These are phyloP conservation scores for Ramularia collo-cygni DNA, from an alignment of 2,329 filamentous ascomycete species.

Conservation along the genomic window DNA sequence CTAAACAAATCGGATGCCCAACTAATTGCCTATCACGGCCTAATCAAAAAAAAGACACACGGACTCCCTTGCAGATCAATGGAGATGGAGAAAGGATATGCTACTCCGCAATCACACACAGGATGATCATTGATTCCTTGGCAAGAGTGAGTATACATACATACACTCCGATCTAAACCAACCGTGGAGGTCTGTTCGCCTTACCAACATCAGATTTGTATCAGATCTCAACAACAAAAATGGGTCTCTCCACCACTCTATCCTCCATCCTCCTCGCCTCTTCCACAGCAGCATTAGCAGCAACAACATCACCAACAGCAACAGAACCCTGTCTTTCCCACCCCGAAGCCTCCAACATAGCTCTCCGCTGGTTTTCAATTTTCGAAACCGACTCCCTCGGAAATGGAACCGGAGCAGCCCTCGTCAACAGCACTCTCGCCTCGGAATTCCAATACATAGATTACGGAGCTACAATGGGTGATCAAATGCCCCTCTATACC, in stretches of 20 bases:
- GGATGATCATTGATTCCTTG: not conserved
- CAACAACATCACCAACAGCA: not conserved
- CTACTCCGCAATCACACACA: not conserved
- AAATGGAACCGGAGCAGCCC: conserved; percentile 6
- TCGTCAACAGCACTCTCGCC: conserved; percentile 7
- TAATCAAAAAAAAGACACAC: too few relatives aligned
- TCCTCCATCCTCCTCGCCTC: not conserved
- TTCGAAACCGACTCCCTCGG: conserved; percentile 11
- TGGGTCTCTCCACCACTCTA: not conserved
- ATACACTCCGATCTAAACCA: not conserved
- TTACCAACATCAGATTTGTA: too few relatives aligned
- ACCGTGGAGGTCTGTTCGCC: not conserved
- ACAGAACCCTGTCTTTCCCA: conserved; percentile 6
- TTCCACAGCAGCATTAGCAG: not conserved
- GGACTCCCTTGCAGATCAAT: too few relatives aligned
- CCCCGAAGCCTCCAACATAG: conserved; percentile 9
- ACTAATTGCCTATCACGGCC: too few relatives aligned
- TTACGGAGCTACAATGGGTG: conserved; percentile 8
- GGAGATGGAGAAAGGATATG: too few relatives aligned
- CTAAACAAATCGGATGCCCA: too few relatives aligned
- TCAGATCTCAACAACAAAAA: not conserved
- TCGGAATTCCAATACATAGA: conserved; percentile 6
- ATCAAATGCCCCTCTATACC: conserved; percentile 6
- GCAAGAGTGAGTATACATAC: not conserved
- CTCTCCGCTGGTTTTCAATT: conserved; percentile 9